Conservation (phyloP, 1,284 basidiomycete genomes). For the Austropuccinia psidii region DNA sequence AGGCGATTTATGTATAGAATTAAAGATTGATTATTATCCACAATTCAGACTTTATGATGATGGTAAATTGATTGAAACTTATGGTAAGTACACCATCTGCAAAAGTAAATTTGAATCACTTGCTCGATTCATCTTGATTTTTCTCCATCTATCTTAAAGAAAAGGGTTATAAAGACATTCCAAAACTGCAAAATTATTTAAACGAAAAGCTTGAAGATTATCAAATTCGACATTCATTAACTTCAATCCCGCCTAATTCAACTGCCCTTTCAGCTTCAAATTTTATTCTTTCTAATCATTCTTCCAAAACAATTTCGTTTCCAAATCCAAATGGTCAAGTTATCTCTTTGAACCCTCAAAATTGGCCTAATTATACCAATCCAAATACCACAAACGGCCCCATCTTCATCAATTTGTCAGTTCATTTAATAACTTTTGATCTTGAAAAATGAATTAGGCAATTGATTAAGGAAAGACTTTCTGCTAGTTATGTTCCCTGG, state of each 20-base stretch:
- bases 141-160: neutral
- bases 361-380: slow-evolving; percentile 8
- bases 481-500: slow-evolving; percentile 14
- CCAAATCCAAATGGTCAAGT: slow-evolving; percentile 1
- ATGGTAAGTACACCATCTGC: slow-evolving; percentile 11
- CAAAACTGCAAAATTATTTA: neutral
- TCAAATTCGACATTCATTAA: neutral
- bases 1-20: slow-evolving; percentile 26
- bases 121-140: neutral
- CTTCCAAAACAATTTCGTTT: neutral
- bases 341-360: neutral
- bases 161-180: neutral
- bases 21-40: slow-evolving; percentile 20
- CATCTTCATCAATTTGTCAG: slow-evolving; percentile 28
- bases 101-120: no score
- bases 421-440: no score
- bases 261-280: neutral
- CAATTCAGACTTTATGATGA: slow-evolving; percentile 29
- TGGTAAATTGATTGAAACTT: slow-evolving; percentile 15
- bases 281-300: neutral
- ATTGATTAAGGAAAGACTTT: no score
- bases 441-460: no score
- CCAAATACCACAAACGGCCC: neutral
- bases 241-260: neutral
- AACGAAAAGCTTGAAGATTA: neutral